Evolutionary conservation across 192 early-diverging fungal genomes (phyloP).

Genomic region (Backusella parvicylindrica): DNA sequence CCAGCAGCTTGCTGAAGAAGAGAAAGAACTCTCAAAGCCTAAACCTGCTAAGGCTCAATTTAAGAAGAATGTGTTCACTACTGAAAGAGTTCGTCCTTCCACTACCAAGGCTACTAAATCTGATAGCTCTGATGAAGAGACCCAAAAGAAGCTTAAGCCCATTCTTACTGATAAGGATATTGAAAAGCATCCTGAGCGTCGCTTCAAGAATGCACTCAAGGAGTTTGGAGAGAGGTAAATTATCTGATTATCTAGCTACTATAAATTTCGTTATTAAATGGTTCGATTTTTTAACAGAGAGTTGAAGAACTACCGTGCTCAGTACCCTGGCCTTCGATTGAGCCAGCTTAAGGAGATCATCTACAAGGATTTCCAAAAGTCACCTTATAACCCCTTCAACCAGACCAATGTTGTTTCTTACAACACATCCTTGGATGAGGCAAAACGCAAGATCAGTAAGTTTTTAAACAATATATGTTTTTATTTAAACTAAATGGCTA

Average conservation of each 20-base stretch:
- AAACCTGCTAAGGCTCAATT: constrained; percentile 54
- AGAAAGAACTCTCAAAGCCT: constrained; percentile 39
- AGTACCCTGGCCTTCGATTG: constrained; percentile 76
- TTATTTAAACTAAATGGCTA: background rate
- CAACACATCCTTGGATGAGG: constrained; percentile 66
- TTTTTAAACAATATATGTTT: background rate
- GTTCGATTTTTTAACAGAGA: constrained; percentile 38
- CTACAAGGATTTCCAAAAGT: constrained; percentile 79
- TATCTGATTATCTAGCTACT: background rate
- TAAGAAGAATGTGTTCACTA: constrained; percentile 41
- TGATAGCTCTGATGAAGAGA: constrained; percentile 38
- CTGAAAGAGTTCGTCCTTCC: background rate
- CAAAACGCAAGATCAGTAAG: constrained; percentile 12
- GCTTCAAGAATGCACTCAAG: constrained; percentile 70
- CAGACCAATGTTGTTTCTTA: constrained; percentile 63
- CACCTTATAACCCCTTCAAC: constrained; percentile 77
- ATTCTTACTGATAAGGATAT: constrained; percentile 46
- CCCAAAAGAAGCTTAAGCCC: constrained; percentile 43
- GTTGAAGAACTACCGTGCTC: constrained; percentile 64
- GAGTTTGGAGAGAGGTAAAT: constrained; percentile 55
- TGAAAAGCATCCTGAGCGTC: constrained; percentile 87
- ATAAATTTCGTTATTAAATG: background rate
- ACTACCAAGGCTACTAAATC: background rate
- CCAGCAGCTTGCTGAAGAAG: constrained; percentile 51
- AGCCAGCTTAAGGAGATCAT: constrained; percentile 75